These are phyloP conservation scores for Apiotrichum domesticum DNA, from an alignment of 1,284 basidiomycete species.

Conservation along the genomic window DNA sequence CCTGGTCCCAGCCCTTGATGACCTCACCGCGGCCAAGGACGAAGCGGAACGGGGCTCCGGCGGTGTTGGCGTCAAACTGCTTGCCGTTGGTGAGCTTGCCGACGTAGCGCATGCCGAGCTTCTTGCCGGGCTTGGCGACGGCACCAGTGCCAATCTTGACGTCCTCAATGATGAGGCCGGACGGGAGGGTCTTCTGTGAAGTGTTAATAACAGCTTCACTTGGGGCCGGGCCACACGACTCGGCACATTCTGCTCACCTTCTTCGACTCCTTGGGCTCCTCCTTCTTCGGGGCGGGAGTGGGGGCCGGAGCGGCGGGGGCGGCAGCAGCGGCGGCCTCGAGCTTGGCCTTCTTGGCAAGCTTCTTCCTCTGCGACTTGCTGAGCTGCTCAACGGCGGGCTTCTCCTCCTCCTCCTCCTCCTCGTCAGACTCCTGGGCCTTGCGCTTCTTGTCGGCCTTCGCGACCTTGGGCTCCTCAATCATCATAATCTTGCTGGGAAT, in stretches of 20 bases:
- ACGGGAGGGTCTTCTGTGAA: slow-evolving; percentile 53
- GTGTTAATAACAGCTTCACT: too few relatives aligned
- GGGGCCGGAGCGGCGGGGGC: slow-evolving; percentile 50
- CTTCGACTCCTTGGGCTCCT: slow-evolving; percentile 31
- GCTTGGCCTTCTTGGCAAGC: slow-evolving; percentile 43
- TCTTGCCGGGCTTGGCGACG: slow-evolving; percentile 77
- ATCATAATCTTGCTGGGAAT: slow-evolving; percentile 34
- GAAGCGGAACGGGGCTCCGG: slow-evolving; percentile 86
- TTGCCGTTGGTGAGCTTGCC: slow-evolving; percentile 75
- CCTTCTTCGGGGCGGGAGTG: slow-evolving; percentile 39
- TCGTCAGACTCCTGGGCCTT: slow-evolving; percentile 16
- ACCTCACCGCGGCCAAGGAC: slow-evolving; percentile 81
- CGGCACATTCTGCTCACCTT: slow-evolving; percentile 39
- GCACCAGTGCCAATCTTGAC: slow-evolving; percentile 72
- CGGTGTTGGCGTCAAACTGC: slow-evolving; percentile 81
- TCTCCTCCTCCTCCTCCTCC: slow-evolving; percentile 20
- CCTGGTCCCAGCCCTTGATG: slow-evolving; percentile 93
- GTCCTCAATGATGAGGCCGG: slow-evolving; percentile 75
- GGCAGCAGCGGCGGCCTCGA: slow-evolving; percentile 41
- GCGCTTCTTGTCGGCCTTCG: slow-evolving; percentile 13
- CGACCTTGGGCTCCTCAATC: slow-evolving; percentile 19
- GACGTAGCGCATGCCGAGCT: slow-evolving; percentile 66
- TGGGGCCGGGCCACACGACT: too few relatives aligned
- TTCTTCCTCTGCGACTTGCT: slow-evolving; percentile 47
- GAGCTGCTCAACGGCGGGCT: slow-evolving; percentile 30